Conservation (phyloP, 2,329 filamentous ascomycete species). For the Xylaria sp. region DNA sequence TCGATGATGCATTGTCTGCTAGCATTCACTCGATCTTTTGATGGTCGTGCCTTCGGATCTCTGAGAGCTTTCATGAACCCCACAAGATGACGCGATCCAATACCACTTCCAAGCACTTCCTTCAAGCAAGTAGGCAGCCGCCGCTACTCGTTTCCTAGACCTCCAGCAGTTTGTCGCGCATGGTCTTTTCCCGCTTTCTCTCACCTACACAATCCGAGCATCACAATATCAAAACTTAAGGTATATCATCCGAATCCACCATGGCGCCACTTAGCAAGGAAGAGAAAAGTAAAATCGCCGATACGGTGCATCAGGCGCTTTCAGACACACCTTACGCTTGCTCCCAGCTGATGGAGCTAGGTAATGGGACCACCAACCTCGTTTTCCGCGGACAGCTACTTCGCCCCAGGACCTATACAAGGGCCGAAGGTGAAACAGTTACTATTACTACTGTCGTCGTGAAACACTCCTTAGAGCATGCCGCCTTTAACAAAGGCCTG, state of each 20-base stretch:
- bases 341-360: conserved; percentile 43
- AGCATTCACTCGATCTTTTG: no score
- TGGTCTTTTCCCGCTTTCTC: no score
- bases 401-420: conserved; percentile 37
- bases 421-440: conserved; percentile 17
- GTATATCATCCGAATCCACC: background rate
- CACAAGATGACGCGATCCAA: no score
- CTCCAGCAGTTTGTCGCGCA: no score
- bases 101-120: no score
- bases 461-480: conserved; percentile 45
- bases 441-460: conserved; percentile 41
- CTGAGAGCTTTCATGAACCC: no score
- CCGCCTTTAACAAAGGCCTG: conserved; percentile 44
- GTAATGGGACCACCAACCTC: conserved; percentile 49
- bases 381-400: conserved; percentile 47
- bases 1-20: no score
- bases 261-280: conserved; percentile 4
- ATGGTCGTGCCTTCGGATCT: no score
- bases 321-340: conserved; percentile 40
- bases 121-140: no score
- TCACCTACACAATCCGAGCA: no score
- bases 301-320: conserved; percentile 4
- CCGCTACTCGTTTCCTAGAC: no score
- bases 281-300: background rate
- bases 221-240: no score